A percentile compares a stretch with the other conserved stretches of the same genome.
Conservation (phyloP, 1,284 basidiomycete genomes). For the Cryptococcus jaspeensis region DNA sequence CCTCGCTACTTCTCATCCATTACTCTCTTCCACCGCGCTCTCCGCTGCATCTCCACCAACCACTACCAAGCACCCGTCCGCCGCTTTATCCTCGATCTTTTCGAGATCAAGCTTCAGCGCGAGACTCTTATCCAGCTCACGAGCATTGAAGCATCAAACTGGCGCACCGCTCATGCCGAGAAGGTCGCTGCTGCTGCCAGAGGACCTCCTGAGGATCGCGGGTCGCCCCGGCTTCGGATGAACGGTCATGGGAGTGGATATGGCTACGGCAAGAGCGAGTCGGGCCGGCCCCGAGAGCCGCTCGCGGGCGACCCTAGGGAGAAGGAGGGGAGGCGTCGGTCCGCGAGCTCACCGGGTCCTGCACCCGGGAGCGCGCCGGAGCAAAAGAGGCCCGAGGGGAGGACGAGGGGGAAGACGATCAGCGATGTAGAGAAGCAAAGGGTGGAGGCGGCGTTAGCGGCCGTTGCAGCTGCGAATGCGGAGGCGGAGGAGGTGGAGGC, state of each 20-base stretch:
- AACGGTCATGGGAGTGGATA: neutral
- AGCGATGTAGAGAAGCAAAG: constrained; percentile 1
- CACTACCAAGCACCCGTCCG: constrained; percentile 87
- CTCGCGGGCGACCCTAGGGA: neutral
- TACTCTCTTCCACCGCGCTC: constrained; percentile 74
- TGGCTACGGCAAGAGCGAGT: neutral
- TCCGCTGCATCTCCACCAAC: constrained; percentile 81
- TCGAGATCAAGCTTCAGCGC: constrained; percentile 67
- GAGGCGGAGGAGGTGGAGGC: too few relatives aligned
- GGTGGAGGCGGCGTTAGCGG: neutral
- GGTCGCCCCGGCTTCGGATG: neutral
- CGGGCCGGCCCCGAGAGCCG: neutral
- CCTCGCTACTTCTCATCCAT: constrained; percentile 69
- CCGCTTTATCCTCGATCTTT: constrained; percentile 87
- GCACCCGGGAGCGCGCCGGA: neutral
- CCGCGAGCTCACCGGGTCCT: constrained; percentile 11
- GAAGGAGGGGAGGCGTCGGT: constrained; percentile 4
- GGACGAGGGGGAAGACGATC: constrained; percentile 9
- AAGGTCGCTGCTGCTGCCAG: neutral
- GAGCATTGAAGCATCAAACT: constrained; percentile 25
- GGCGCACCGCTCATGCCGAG: neutral
- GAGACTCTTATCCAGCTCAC: constrained; percentile 33
- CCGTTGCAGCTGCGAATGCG: too few relatives aligned
- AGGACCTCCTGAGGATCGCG: neutral
- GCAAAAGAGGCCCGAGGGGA: neutral